Conservation (phyloP, 2,329 filamentous ascomycete genomes). For the Clonostachys sp. region DNA sequence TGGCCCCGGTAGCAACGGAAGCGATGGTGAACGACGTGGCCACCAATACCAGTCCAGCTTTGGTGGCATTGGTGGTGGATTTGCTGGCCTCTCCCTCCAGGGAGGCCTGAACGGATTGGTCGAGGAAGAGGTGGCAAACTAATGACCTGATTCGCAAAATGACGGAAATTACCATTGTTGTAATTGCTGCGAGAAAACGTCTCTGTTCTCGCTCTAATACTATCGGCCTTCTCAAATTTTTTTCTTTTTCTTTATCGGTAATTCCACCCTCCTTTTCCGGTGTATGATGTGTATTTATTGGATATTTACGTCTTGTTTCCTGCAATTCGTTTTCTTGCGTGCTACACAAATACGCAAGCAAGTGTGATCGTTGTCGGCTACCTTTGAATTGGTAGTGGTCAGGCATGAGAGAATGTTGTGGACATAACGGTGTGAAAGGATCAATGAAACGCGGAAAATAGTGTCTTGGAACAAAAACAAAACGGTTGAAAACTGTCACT, state of each 20-base stretch:
- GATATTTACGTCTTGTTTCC: too few relatives aligned
- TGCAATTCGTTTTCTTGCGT: too few relatives aligned
- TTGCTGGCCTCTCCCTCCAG: constrained; percentile 55
- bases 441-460: too few relatives aligned
- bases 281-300: constrained; percentile 16
- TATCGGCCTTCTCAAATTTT: constrained; percentile 1
- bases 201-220: constrained; percentile 1
- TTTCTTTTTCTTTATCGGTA: constrained; percentile 13
- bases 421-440: too few relatives aligned
- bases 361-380: too few relatives aligned
- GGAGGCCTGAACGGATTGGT: constrained; percentile 63
- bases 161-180: constrained; percentile 3
- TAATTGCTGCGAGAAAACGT: constrained; percentile 4
- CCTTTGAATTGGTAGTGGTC: too few relatives aligned
- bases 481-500: too few relatives aligned
- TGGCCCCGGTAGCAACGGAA: constrained; percentile 35
- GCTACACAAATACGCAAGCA: too few relatives aligned
- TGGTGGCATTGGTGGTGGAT: constrained; percentile 54
- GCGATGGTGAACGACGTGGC: constrained; percentile 53
- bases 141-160: constrained; percentile 10
- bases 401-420: too few relatives aligned
- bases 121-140: constrained; percentile 62
- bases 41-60: constrained; percentile 65
- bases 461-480: too few relatives aligned
- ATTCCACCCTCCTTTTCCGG: constrained; percentile 16